Evolutionary conservation across 228 moss, liverwort and hornwort species (phyloP).

Genomic region (Sphagnum fallax): DNA sequence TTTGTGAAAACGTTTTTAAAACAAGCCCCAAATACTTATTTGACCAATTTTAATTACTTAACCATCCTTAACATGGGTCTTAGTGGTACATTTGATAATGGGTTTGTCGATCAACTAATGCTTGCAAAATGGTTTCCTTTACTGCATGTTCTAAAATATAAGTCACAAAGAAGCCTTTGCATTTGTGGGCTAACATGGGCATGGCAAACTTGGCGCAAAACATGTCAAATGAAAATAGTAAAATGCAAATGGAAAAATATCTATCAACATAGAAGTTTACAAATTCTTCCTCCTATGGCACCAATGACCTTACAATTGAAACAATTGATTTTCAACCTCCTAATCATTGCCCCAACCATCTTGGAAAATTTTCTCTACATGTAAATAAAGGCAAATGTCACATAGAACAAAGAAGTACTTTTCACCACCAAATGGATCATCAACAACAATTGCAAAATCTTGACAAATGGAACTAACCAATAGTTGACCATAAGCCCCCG

Average conservation of each 20-base stretch:
- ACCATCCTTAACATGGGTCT: too few species aligned
- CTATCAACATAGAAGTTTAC: too few species aligned
- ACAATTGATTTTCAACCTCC: background rate
- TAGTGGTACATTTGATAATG: too few species aligned
- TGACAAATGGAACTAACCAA: too few species aligned
- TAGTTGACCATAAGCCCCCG: too few species aligned
- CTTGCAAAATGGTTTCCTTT: too few species aligned
- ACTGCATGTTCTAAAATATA: too few species aligned
- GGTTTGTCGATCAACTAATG: too few species aligned
- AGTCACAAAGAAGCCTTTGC: background rate
- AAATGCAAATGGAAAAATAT: background rate
- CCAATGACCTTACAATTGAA: background rate
- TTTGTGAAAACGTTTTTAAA: too few species aligned
- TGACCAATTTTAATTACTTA: too few species aligned
- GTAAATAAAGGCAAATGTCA: background rate
- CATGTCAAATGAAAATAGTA: background rate
- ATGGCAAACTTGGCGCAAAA: background rate
- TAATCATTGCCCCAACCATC: background rate
- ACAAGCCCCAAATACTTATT: too few species aligned
- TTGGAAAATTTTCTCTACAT: background rate
- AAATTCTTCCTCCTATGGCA: background rate
- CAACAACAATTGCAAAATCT: background rate
- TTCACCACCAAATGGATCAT: background rate
- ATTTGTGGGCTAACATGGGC: background rate
- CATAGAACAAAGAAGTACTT: background rate